A percentile compares a stretch with the other conserved stretches of the same genome.
These are phyloP conservation scores for Potentilla sterilis DNA, from an alignment of 306 rosid species.

Conservation along the genomic window DNA sequence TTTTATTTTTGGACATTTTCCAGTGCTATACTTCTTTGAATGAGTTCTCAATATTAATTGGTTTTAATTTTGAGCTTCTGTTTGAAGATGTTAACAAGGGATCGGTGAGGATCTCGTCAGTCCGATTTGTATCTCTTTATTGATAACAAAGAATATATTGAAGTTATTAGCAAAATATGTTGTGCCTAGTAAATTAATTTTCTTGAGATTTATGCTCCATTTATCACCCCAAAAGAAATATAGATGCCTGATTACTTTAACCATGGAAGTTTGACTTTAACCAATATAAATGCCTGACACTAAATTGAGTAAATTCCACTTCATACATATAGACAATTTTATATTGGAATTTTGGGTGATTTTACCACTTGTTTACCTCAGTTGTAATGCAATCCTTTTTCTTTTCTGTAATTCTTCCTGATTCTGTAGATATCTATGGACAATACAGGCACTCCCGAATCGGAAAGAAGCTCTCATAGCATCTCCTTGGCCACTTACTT, in stretches of 20 bases:
- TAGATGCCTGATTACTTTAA: neutral
- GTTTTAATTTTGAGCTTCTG: too few species aligned
- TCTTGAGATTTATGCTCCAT: neutral
- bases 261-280: neutral
- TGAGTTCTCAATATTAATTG: too few species aligned
- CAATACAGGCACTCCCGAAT: constrained; percentile 77
- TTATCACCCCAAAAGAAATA: neutral
- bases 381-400: neutral
- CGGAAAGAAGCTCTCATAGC: constrained; percentile 73
- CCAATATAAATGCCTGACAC: neutral
- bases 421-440: neutral
- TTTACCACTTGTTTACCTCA: neutral
- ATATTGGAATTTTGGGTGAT: neutral
- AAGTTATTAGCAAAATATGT: too few species aligned
- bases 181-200: too few species aligned
- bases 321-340: neutral
- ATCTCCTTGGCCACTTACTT: constrained; percentile 81
- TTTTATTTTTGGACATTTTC: too few species aligned
- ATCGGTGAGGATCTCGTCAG: too few species aligned
- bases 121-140: too few species aligned
- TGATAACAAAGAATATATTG: too few species aligned
- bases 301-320: neutral
- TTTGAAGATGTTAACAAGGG: too few species aligned
- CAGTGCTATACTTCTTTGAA: too few species aligned
- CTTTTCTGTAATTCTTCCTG: neutral